phyloP scores from a whole-genome alignment of 192 early-diverging fungal genomes.

The Dispira simplex region DNA sequence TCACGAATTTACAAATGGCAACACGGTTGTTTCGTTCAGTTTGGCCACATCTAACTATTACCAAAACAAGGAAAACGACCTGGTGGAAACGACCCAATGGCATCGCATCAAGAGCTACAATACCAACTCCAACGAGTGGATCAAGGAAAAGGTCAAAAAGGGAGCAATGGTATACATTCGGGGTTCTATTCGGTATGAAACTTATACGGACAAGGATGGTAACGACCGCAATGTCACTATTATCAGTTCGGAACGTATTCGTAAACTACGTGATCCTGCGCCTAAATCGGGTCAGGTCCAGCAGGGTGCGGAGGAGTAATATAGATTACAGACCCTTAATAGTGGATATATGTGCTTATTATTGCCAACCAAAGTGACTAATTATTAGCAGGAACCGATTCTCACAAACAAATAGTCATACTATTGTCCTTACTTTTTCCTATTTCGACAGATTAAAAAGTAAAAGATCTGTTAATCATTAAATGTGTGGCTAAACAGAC shows the following conservation, averaged over 20 bases:
- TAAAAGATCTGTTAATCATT: too few relatives aligned
- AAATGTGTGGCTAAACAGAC: too few relatives aligned
- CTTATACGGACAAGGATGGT: constrained; percentile 46
- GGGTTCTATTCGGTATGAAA: constrained; percentile 40
- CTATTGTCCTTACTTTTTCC: too few relatives aligned
- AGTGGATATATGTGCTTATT: too few relatives aligned
- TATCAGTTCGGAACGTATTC: constrained; percentile 17
- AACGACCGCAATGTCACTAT: constrained; percentile 27
- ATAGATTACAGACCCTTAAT: too few relatives aligned
- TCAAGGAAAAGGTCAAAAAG: constrained; percentile 34
- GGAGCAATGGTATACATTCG: constrained; percentile 48
- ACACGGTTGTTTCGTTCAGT: constrained; percentile 34
- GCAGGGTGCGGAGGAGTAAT: too few relatives aligned
- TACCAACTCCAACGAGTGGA: constrained; percentile 18
- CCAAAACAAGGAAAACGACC: constrained; percentile 45
- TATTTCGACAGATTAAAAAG: too few relatives aligned
- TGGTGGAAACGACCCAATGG: constrained; percentile 52
- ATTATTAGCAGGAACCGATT: too few relatives aligned
- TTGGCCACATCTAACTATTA: constrained; percentile 43
- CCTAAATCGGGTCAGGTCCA: too few relatives aligned
- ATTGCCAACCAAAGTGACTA: too few relatives aligned
- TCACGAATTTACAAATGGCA: constrained; percentile 23
- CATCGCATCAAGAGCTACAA: constrained; percentile 38
- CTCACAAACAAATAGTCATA: too few relatives aligned
- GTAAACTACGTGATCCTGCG: too few relatives aligned